Evolutionary conservation across 73 alveolate species (phyloP).

Genomic region (Symbiodinium natans): DNA sequence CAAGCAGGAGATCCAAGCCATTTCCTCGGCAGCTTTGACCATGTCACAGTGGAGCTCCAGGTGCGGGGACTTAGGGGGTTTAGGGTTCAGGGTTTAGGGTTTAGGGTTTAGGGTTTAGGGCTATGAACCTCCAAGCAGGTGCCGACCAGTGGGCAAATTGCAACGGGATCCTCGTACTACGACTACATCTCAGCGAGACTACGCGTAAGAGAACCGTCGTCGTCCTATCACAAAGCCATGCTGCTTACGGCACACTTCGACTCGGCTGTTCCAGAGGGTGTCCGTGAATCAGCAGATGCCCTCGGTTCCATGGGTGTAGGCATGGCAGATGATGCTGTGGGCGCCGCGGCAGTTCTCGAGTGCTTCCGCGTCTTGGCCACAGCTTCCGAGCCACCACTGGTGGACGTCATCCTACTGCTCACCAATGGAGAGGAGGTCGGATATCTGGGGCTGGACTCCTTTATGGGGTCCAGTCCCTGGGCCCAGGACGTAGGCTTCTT

Average conservation of each 20-base stretch:
- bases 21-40: background rate
- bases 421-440: slow-evolving; percentile 43
- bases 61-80: too few relatives aligned
- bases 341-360: slow-evolving; percentile 43
- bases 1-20: background rate
- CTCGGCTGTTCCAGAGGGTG: slow-evolving; percentile 31
- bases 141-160: slow-evolving; percentile 1
- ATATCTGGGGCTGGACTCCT: slow-evolving; percentile 38
- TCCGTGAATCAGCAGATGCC: slow-evolving; percentile 22
- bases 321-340: slow-evolving; percentile 53
- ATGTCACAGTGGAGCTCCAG: slow-evolving; percentile 41
- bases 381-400: slow-evolving; percentile 32
- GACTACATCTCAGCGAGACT: slow-evolving; percentile 19
- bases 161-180: background rate
- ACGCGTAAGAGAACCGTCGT: background rate
- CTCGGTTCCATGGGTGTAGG: slow-evolving; percentile 39
- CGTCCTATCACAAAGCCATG: slow-evolving; percentile 27
- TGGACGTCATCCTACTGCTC: slow-evolving; percentile 15
- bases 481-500: slow-evolving; percentile 26
- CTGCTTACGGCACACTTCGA: slow-evolving; percentile 48
- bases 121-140: too few relatives aligned
- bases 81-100: too few relatives aligned
- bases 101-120: too few relatives aligned
- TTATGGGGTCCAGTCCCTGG: slow-evolving; percentile 36
- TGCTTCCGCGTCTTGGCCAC: slow-evolving; percentile 38